Evolutionary conservation across 2,329 filamentous ascomycete genomes (phyloP), one percentile per base, ranked within the genome.

Genomic region (Macrophomina pseudophaseolina): DNA sequence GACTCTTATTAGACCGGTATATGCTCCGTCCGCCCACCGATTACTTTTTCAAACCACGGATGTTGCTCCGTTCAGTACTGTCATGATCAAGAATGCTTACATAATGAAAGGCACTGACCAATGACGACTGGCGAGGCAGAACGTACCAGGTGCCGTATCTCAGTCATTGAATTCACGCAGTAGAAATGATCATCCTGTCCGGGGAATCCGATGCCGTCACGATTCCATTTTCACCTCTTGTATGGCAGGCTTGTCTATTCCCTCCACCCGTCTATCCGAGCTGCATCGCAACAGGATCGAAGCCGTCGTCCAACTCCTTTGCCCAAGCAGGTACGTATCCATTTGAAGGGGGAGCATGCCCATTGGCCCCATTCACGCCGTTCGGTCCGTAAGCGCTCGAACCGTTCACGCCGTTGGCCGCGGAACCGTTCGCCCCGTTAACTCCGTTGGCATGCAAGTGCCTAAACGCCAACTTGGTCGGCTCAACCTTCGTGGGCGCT

Each of bases 401-500:
- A 5, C 42, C 42, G 12, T 44, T 44, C 5, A 44, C 42, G 5
- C 42, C 42, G 16, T 44, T 44, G 5, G 12, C 42, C 8, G 38
- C 38, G 2, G 38, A 2, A 4, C 11, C 42, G 12, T 38, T 38
- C 35, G 35, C 4, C 35, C 42, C 42, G 12, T 44, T 44, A 3
- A 46, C 42, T 16, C 42, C 58, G 14, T 23, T 35, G 7, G 16
- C 16, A 4, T 30, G 16, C 2, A 30, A 5, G 38, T 32, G 44
- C 38, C 49, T 64, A 14, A 18, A 33, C 35, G 38, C 71, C 72
- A 38, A 76, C 77, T 1, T 67, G n/a, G 44, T 75, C 72, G 33
- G 75, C 6, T 42, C 54, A 0, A n/a, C 74, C 52, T 74, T 72
- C 11, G 72, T 71, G 2, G 78, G 73, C 9, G 75, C 74, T 49